Conservation (phyloP, 306 rosid genomes). For the Castanopsis chinensis region DNA sequence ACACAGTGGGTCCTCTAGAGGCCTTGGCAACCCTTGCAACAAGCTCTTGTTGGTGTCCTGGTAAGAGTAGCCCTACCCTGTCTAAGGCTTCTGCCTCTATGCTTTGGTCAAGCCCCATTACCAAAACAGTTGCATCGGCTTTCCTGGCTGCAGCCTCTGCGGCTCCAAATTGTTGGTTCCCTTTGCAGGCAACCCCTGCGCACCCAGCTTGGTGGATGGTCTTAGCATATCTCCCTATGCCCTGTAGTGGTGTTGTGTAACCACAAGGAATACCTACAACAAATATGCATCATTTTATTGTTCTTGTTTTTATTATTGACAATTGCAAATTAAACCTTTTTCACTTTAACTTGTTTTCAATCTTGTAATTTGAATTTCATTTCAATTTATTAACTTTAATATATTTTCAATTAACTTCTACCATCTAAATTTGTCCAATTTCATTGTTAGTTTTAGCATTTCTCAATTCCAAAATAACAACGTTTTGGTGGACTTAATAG, state of each 20-base stretch:
- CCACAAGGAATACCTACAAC: constrained; percentile 72
- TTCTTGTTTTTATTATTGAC: background rate
- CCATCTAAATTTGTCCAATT: too few species aligned
- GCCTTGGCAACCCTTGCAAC: constrained; percentile 58
- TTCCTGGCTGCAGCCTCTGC: constrained; percentile 62
- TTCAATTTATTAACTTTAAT: too few species aligned
- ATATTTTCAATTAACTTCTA: too few species aligned
- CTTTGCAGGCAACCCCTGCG: constrained; percentile 44
- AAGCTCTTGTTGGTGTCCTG: constrained; percentile 74
- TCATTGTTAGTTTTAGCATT: too few species aligned
- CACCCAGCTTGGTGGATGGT: constrained; percentile 67
- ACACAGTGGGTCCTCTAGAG: constrained; percentile 64
- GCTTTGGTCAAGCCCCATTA: constrained; percentile 86
- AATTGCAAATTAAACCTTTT: background rate
- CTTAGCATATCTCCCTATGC: constrained; percentile 65
- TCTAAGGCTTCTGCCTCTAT: constrained; percentile 77
- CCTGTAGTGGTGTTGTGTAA: constrained; percentile 75
- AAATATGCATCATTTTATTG: background rate
- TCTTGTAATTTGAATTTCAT: too few species aligned
- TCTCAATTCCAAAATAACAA: too few species aligned
- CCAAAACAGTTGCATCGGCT: constrained; percentile 65
- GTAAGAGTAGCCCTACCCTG: constrained; percentile 53
- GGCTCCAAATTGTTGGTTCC: constrained; percentile 34
- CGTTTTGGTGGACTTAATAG: too few species aligned
- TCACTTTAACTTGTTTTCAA: too few species aligned